These are phyloP conservation scores for Sindora glabra DNA, from an alignment of 306 rosid genomes.

Conservation along the genomic window DNA sequence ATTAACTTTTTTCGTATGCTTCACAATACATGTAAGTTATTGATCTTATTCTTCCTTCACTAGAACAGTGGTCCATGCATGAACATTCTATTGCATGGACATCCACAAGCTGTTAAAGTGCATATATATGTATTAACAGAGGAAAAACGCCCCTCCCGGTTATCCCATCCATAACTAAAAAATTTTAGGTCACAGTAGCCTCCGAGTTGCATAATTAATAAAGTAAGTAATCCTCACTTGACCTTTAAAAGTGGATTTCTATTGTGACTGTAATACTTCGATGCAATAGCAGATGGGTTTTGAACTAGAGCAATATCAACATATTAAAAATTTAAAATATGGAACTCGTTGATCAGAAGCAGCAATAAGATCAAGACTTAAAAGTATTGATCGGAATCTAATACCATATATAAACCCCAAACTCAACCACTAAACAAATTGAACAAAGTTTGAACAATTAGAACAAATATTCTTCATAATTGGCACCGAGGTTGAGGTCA, in stretches of 20 bases:
- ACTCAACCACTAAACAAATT: background rate
- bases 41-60: background rate
- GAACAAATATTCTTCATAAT: no score
- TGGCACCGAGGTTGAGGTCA: no score
- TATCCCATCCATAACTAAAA: background rate
- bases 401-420: slow-evolving; percentile 2
- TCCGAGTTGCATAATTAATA: background rate
- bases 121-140: background rate
- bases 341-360: background rate
- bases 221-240: slow-evolving; percentile 1
- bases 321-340: background rate
- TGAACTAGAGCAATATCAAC: background rate
- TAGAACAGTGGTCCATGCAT: background rate
- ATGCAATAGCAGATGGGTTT: background rate
- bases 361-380: background rate
- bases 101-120: background rate
- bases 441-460: background rate
- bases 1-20: background rate
- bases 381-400: background rate
- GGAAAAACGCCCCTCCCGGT: background rate
- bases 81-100: background rate
- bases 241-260: background rate
- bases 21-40: no score
- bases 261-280: background rate
- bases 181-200: background rate